Evolutionary conservation across 208 protist genomes (phyloP).

Genomic region (Lotmaria passim): DNA sequence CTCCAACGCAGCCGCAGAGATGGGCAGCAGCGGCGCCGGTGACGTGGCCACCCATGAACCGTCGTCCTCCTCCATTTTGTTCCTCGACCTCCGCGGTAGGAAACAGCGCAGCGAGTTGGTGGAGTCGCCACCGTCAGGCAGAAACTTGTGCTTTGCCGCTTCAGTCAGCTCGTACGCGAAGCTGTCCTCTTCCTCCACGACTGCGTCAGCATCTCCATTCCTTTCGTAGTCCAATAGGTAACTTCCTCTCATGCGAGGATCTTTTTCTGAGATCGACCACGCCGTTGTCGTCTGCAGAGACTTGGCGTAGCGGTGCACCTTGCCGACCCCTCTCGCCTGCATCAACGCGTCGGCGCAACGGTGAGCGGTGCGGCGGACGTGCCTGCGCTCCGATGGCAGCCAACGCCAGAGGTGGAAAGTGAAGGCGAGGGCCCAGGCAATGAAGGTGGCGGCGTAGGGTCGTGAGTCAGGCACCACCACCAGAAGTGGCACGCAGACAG

Average conservation of each 20-base stretch:
- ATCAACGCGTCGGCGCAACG: slow-evolving; percentile 15
- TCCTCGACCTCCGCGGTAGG: not conserved
- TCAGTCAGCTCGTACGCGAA: not conserved
- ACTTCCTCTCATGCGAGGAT: not conserved
- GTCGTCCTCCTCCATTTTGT: not conserved
- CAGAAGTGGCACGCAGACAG: slow-evolving; percentile 30
- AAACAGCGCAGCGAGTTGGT: not conserved
- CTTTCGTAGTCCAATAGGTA: not conserved
- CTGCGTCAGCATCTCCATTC: too few species aligned
- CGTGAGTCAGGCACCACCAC: slow-evolving; percentile 15
- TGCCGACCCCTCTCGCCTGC: slow-evolving; percentile 19
- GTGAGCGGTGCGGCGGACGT: slow-evolving; percentile 18
- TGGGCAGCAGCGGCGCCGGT: not conserved
- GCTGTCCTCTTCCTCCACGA: not conserved
- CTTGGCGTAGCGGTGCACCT: slow-evolving; percentile 5
- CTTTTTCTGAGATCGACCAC: not conserved
- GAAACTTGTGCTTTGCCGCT: not conserved
- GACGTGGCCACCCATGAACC: not conserved
- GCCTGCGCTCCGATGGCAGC: slow-evolving; percentile 20
- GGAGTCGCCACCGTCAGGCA: not conserved
- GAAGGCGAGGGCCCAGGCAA: slow-evolving; percentile 26
- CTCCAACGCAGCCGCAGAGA: slow-evolving; percentile 21
- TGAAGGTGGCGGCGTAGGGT: slow-evolving; percentile 23
- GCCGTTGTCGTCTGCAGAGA: not conserved
- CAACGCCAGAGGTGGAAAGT: slow-evolving; percentile 25